Evolutionary conservation across 331 rosid species (phyloP), one percentile per base, ranked within the genome.

Genomic region (Acacia concinna): DNA sequence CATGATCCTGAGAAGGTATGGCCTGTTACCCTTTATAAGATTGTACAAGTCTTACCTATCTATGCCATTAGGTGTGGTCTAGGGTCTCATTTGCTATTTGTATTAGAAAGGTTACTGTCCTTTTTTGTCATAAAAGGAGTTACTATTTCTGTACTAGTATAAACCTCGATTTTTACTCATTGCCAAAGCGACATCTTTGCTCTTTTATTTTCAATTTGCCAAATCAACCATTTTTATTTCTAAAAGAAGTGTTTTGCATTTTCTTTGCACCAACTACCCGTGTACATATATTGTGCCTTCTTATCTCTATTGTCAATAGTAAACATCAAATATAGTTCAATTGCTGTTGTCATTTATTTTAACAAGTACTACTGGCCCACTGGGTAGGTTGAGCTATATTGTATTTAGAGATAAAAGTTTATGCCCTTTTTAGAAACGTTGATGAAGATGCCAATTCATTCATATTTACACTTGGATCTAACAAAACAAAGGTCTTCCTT

Each of bases 1-100:
- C 99, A 96, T 71, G 99, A 96, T 69, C 98, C 96, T n/a, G 92
- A 96, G 72, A 96, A 96, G 99, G 99, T 96, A 84, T 64, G 87
- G 18, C 51, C 41, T 49, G 40, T 78, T 73, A 1, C 7, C 25
- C 46, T 20, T 49, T 35, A 46, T 23, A 9, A 31, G 70, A 75
- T 44, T 63, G 60, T 67, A 40, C 59, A 51, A 21, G 23, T 49
- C 4, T 10, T 68, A 13, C 12, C 12, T 25, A 8, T 56, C 62
- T 54, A 54, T n/a, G 14, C 62, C 60, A 21, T n/a, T 21, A 21
- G 49, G 20, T 66, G 27, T 34, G 43, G 23, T 65, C 69, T 64
- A 32, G 31, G 12, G 31, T 34, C 15, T 32, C 23, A 11, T 0
- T 4, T 37, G 20, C 46, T 31, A 37, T 40, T 40, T 68, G 69